Evolutionary conservation across 208 protist species (phyloP), one percentile per base, ranked within the genome.

Genomic region (Leishmania lainsoni): DNA sequence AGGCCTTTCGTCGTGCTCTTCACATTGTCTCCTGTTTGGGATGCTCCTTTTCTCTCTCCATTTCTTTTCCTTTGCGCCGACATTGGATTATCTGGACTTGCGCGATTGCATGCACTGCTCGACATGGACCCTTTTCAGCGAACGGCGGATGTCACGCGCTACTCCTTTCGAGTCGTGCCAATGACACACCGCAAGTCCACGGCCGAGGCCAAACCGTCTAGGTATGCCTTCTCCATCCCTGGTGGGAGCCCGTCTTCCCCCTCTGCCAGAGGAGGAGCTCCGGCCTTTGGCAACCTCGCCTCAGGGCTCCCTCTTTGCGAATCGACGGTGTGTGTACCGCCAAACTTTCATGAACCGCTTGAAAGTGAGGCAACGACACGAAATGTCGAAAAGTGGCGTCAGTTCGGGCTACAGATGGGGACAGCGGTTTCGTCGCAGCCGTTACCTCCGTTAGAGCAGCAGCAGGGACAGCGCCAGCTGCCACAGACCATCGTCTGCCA

Each of bases 101-200:
- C 66, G 42, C 66, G 22, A n/a, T 71, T 29, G 22, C 39, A 8
- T 3, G 69, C 48, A 45, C 69, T 54, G 69, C 69, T 73, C 10
- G 69, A 52, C 69, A 84, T 86, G 81, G 81, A 85, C 48, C 81
- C 81, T 58, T 85, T 85, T 51, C 81, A 70, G 35, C 39, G 69
- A n/a, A 73, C 69, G 26, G 48, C 22, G 73, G 59, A 39, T 56
- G 71, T 29, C 70, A 52, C 75, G 2, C 17, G n/a, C 75, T 35
- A 68, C 32, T 54, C 56, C 26, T 86, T 86, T 45, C 82, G 82
- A 14, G 32, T 48, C 0, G 82, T 86, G 74, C 82, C 82, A 3
- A 86, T 86, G 82, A 86, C 82, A 32, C 82, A 86, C 59, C 78
- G 79, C 54, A 49, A 73, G 56, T 58, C 61, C 29, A 80, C 61